phyloP scores from a whole-genome alignment of 768 basidiomycete genomes.

The Xerocomus spinulosus region DNA sequence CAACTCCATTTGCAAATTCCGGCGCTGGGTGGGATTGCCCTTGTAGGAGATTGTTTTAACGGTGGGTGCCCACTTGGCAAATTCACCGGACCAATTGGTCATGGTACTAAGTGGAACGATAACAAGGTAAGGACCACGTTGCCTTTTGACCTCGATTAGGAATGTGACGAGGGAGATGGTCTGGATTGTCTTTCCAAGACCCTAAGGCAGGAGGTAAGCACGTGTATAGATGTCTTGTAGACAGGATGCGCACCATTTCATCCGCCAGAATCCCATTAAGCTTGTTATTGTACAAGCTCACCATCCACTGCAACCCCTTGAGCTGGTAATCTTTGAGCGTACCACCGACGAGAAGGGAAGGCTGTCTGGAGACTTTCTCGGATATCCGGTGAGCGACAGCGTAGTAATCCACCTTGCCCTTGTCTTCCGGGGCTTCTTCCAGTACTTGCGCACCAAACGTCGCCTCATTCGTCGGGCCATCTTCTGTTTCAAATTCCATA shows the following conservation, averaged over 20 bases:
- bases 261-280: slow-evolving; percentile 94
- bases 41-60: slow-evolving; percentile 84
- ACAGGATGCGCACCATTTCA: slow-evolving; percentile 63
- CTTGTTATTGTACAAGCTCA: slow-evolving; percentile 93
- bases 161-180: slow-evolving; percentile 94
- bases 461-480: slow-evolving; percentile 75
- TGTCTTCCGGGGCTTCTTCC: slow-evolving; percentile 55
- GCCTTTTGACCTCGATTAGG: slow-evolving; percentile 85
- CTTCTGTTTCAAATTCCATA: slow-evolving; percentile 54
- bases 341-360: slow-evolving; percentile 73
- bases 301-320: slow-evolving; percentile 98
- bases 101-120: slow-evolving; percentile 94
- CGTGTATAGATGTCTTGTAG: slow-evolving; percentile 2
- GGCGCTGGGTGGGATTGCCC: slow-evolving; percentile 81
- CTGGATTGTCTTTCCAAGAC: slow-evolving; percentile 94
- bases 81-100: slow-evolving; percentile 96
- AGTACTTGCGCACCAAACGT: slow-evolving; percentile 83
- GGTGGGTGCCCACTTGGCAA: slow-evolving; percentile 92
- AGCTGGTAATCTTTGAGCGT: slow-evolving; percentile 93
- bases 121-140: slow-evolving; percentile 92
- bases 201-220: slow-evolving; percentile 39
- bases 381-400: slow-evolving; percentile 90
- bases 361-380: slow-evolving; percentile 78
- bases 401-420: slow-evolving; percentile 89
- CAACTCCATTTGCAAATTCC: slow-evolving; percentile 71